Evolutionary conservation across 2,329 filamentous ascomycete genomes (phyloP), one percentile per base, ranked within the genome.

Genomic region (Grosmannia serpens): DNA sequence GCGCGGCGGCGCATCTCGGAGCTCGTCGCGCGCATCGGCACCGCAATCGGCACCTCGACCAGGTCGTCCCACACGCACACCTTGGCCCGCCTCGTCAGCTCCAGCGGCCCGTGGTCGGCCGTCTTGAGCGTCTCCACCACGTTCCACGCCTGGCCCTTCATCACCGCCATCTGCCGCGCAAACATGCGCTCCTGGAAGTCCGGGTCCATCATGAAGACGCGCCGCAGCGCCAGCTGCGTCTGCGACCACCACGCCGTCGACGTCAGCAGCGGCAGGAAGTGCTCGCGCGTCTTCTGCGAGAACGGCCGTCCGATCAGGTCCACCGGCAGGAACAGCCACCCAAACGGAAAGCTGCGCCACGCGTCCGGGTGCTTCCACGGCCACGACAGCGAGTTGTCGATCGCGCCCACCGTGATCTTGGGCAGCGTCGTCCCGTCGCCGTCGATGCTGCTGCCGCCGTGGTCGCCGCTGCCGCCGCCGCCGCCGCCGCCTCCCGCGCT

Each of bases 141-240:
- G 69, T 99, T 99, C 91, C 94, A 99, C 0, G 94, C 94, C 70
- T 99, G 94, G 13, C 94, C 94, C 73, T 99, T 99, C 90, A 99
- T 96, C 60, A 99, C 94, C 1, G 94, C 92, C 62, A 99, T 95
- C 69, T 99, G 94, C 64, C 89, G 85, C n/a, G 90, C 90, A 73
- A 96, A 99, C 94, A 99, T 99, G 72, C 89, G 87, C 74, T 99
- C 94, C 70, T 97, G 90, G 71, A 99, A 99, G 72, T 99, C 94
- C 2, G 87, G 85, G 70, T 99, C 94, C 69, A 95, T 84, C 64
- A 89, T 86, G 70, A 99, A 99, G 52, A 96, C 86, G 62, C 84
- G 82, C 57, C 94, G 88, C 46, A 99, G 77, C 26, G 90, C 88
- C 60, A 89, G 77, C 67, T 95, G 91, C 4, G 94, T 99, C 66